Percentiles rank a stretch among this genome's conserved stretches.
Conservation (phyloP, 306 rosid genomes). For the Corylus heterophylla region DNA sequence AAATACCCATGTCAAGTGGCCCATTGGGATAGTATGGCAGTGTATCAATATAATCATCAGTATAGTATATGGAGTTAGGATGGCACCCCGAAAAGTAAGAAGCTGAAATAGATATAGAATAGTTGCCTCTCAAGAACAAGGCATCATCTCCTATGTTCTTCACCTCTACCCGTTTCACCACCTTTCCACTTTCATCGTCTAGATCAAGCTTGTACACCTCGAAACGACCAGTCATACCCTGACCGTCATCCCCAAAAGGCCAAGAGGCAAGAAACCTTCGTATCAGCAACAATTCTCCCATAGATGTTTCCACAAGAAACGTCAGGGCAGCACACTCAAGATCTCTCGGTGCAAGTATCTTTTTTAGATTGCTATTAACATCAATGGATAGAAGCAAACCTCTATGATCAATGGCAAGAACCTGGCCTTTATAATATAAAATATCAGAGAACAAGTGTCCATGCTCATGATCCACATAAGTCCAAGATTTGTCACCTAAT, state of each 20-base stretch:
- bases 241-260: not conserved
- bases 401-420: too few species aligned
- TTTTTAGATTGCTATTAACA: too few species aligned
- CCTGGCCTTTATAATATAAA: too few species aligned
- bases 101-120: not conserved
- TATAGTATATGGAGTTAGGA: not conserved
- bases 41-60: not conserved
- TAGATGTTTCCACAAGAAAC: not conserved
- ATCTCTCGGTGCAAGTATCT: too few species aligned
- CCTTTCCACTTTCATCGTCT: not conserved
- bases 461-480: too few species aligned
- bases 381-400: too few species aligned
- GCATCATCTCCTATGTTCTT: not conserved
- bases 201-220: not conserved
- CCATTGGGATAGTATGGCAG: too few species aligned
- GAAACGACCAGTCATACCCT: not conserved
- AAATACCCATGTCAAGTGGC: too few species aligned
- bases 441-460: too few species aligned
- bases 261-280: not conserved
- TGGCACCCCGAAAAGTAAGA: not conserved
- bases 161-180: not conserved
- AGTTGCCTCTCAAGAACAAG: not conserved
- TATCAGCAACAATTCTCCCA: not conserved
- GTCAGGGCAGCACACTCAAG: not conserved
- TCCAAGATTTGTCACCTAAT: too few species aligned